Percentiles rank a stretch among this genome's conserved stretches.
Evolutionary conservation across 208 protist genomes (phyloP).

Genomic region (Trypanosoma boissoni): DNA sequence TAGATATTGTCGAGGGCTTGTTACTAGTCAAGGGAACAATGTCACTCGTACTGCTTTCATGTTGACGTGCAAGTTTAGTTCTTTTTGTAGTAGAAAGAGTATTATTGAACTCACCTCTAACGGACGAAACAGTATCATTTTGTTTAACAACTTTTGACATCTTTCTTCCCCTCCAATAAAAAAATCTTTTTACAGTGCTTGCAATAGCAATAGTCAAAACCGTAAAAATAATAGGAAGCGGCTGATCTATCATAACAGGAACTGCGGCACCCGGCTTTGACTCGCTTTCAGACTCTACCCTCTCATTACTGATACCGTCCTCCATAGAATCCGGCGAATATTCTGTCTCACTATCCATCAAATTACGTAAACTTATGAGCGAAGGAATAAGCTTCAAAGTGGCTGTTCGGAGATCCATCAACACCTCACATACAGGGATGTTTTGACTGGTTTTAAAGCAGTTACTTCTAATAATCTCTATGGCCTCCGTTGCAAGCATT

Average conservation of each 20-base stretch:
- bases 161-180: no score
- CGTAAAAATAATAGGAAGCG: no score
- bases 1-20: no score
- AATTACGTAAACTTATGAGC: background rate
- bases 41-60: no score
- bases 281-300: background rate
- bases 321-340: background rate
- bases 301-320: background rate
- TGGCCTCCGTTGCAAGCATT: constrained; percentile 4
- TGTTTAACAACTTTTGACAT: no score
- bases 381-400: background rate
- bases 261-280: background rate
- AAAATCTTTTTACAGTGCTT: no score
- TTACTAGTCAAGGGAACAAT: no score
- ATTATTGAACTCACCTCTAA: no score
- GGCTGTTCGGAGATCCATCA: background rate
- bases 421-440: background rate
- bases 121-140: no score
- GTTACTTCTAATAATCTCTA: constrained; percentile 5
- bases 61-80: no score
- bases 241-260: background rate
- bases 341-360: background rate
- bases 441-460: background rate
- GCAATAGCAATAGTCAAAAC: no score
- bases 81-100: no score